These are phyloP conservation scores for Westerdykella ornata DNA, from an alignment of 2,329 filamentous ascomycete species.

Conservation along the genomic window DNA sequence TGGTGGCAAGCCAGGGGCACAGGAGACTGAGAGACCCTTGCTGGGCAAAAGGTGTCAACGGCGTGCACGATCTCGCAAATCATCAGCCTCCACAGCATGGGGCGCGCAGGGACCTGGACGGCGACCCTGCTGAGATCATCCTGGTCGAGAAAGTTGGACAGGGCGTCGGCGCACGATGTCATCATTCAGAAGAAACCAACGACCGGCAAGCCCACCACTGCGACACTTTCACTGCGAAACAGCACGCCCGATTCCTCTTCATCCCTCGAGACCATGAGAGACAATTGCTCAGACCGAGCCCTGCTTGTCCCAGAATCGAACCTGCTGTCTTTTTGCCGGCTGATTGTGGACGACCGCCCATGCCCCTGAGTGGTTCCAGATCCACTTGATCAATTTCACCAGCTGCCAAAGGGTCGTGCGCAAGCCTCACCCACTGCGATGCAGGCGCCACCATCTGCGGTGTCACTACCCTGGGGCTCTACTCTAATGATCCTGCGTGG, in stretches of 20 bases:
- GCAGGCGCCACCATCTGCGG: background rate
- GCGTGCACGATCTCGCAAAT: too few relatives aligned
- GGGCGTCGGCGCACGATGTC: too few relatives aligned
- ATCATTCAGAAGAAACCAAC: too few relatives aligned
- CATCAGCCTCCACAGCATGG: too few relatives aligned
- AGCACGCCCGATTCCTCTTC: too few relatives aligned
- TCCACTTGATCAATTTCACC: background rate
- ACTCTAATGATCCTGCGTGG: too few relatives aligned
- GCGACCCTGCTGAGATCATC: too few relatives aligned
- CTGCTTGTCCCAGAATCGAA: background rate
- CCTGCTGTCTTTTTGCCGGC: background rate
- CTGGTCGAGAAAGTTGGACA: too few relatives aligned
- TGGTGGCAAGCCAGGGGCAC: background rate
- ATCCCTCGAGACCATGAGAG: background rate
- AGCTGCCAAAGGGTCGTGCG: background rate
- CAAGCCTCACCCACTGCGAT: conserved; percentile 2
- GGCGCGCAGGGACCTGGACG: too few relatives aligned
- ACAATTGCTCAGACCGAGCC: background rate
- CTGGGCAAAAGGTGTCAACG: background rate
- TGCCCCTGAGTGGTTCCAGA: background rate
- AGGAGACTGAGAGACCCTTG: background rate
- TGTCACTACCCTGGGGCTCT: too few relatives aligned
- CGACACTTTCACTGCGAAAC: too few relatives aligned
- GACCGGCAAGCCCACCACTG: too few relatives aligned
- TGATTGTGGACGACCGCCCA: background rate